Evolutionary conservation across 169 alveolate genomes (phyloP), one percentile per base, ranked within the genome.

Genomic region (Besnoitia besnoiti): DNA sequence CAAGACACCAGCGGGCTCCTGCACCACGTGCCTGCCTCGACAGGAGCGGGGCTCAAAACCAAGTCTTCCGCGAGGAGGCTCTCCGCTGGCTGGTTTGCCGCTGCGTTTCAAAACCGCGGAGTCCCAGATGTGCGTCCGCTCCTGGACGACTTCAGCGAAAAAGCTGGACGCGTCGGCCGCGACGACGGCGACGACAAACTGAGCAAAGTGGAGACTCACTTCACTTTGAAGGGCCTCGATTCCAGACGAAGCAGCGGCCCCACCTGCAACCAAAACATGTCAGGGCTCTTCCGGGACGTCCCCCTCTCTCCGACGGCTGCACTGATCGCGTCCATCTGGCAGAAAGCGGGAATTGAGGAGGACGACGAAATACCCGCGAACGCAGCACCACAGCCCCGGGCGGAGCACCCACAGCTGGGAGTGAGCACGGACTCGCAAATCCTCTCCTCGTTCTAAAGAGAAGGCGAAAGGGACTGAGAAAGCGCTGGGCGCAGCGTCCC

Each of bases 221-320:
- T 55, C 67, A 55, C 67, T 5, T n/a, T 55, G 67, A 55, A 55
- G 67, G 24, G 67, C 24, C 67, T 55, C 67, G 67, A 55, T 55
- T 55, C 67, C 4, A 55, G 67, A 16, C 67, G 67, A 21, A 55
- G 24, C 67, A 55, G 67, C 67, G 27, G 67, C 24, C 67, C 67
- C 30, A n/a, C 33, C 67, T 21, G 30, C 7, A n/a, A 5, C 67
- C 30, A n/a, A 5, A 19, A 55, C 7, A 10, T n/a, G 4, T 1
- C 67, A n/a, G 67, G 67, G n/a, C 12, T 55, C 33, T 55, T 55
- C 67, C 67, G 24, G 3, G 67, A 55, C 67, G 24, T 55, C 33
- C 24, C 67, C 33, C 67, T 73, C n/a, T 73, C 82, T 39, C 82
- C 82, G 24, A 73, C 82, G 8, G 82, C 82, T 30, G 82, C 82